These are phyloP conservation scores for Secale cereale DNA, from an alignment of 176 grass and related monocot species.

Conservation along the genomic window DNA sequence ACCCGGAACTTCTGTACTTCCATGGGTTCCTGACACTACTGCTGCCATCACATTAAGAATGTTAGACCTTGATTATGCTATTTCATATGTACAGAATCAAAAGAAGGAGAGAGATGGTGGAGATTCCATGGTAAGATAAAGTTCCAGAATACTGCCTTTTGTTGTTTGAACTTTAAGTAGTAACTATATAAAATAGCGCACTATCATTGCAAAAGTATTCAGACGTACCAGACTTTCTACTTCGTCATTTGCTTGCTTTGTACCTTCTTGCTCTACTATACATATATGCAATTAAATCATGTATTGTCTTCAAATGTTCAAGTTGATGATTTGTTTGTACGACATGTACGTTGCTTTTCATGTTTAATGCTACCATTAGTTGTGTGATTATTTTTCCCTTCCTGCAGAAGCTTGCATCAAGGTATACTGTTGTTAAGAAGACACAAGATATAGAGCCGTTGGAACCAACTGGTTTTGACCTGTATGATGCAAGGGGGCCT, in stretches of 20 bases:
- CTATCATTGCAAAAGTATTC: neutral
- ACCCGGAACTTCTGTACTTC: slow-evolving; percentile 70
- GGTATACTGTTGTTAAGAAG: slow-evolving; percentile 63
- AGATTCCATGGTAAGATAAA: slow-evolving; percentile 58
- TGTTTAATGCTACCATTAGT: neutral
- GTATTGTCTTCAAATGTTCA: neutral
- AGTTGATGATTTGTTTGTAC: slow-evolving; percentile 19
- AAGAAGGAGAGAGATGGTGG: slow-evolving; percentile 65
- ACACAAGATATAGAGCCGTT: slow-evolving; percentile 43
- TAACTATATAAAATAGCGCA: neutral
- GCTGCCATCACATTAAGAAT: slow-evolving; percentile 80
- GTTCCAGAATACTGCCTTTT: slow-evolving; percentile 16
- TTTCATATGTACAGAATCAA: slow-evolving; percentile 67
- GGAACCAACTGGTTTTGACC: slow-evolving; percentile 50
- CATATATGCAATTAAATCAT: slow-evolving; percentile 16
- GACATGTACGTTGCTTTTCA: neutral
- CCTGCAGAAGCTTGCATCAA: slow-evolving; percentile 75
- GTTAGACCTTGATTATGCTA: slow-evolving; percentile 72
- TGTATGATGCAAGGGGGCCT: slow-evolving; percentile 50
- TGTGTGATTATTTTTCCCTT: slow-evolving; percentile 11
- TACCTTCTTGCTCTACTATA: neutral
- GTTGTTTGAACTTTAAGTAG: neutral
- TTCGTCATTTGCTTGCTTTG: neutral
- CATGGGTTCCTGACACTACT: slow-evolving; percentile 83
- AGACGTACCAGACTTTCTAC: neutral